phyloP scores from a whole-genome alignment of 805 yeast species.

The Metschnikowia drakensbergensis region DNA sequence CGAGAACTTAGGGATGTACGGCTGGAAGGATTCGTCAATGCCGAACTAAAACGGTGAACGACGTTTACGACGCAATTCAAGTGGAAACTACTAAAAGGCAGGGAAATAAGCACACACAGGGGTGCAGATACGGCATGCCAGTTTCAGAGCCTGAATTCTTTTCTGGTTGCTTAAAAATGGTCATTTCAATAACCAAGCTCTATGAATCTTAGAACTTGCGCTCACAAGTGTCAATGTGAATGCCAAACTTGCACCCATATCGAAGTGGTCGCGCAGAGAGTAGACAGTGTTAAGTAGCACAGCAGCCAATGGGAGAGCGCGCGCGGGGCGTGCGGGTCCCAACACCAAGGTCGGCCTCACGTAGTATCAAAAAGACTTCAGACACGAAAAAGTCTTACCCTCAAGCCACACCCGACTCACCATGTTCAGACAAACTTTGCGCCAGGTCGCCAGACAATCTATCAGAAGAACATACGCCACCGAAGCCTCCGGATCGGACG shows the following conservation, averaged over 20 bases:
- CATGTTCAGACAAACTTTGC: slow-evolving; percentile 63
- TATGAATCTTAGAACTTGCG: no score
- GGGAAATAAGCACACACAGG: no score
- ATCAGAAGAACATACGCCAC: slow-evolving; percentile 89
- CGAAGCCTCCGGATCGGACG: slow-evolving; percentile 58
- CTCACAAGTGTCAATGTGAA: background rate
- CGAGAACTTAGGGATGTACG: no score
- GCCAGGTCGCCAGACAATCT: slow-evolving; percentile 57
- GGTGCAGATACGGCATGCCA: no score
- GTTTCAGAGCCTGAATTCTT: no score
- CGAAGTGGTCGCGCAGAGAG: background rate
- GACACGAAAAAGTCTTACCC: slow-evolving; percentile 2
- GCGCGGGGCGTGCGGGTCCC: slow-evolving; percentile 19
- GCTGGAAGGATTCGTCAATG: no score
- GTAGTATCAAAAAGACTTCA: slow-evolving; percentile 5
- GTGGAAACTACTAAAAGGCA: no score
- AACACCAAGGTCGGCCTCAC: slow-evolving; percentile 13
- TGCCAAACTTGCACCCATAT: slow-evolving; percentile 1
- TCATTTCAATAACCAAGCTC: no score
- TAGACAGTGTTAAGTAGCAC: background rate
- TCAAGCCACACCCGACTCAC: slow-evolving; percentile 10
- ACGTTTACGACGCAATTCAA: no score
- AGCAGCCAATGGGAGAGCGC: slow-evolving; percentile 32
- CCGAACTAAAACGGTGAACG: no score
- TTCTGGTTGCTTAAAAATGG: no score